These are phyloP conservation scores for Colletotrichum costaricense DNA, from an alignment of 2,329 filamentous ascomycete genomes.

Conservation along the genomic window DNA sequence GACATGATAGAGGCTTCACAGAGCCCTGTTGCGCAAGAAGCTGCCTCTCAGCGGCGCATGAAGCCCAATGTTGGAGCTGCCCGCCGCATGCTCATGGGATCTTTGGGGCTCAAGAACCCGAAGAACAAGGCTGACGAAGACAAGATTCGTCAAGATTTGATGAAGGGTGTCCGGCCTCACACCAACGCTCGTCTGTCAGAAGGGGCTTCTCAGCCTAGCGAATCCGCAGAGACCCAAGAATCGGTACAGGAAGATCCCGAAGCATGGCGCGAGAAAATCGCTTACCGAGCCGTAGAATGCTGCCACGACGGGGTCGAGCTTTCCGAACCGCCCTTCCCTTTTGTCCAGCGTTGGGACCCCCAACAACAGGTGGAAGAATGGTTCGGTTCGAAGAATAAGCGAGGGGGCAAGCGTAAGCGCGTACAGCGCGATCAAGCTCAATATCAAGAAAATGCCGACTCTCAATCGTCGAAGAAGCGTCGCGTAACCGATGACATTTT, in stretches of 20 bases:
- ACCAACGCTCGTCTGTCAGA: conserved; percentile 37
- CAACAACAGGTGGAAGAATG: conserved; percentile 67
- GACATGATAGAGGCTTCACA: not conserved
- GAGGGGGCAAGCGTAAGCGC: conserved; percentile 62
- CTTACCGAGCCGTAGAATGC: conserved; percentile 86
- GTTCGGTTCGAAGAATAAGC: conserved; percentile 47
- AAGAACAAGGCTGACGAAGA: conserved; percentile 77
- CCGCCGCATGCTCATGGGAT: conserved; percentile 76
- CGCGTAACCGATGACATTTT: conserved; percentile 10
- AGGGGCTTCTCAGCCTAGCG: conserved; percentile 26
- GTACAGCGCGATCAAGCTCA: conserved; percentile 53
- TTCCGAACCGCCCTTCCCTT: conserved; percentile 87
- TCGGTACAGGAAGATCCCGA: conserved; percentile 60
- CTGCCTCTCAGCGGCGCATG: conserved; percentile 44
- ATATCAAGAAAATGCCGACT: conserved; percentile 50
- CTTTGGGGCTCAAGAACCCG: conserved; percentile 76
- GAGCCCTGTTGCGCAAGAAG: not conserved
- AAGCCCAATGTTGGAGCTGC: conserved; percentile 67
- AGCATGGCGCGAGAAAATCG: conserved; percentile 80
- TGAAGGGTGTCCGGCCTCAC: conserved; percentile 60
- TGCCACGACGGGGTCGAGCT: conserved; percentile 75
- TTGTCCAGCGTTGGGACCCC: conserved; percentile 88
- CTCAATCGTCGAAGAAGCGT: conserved; percentile 31
- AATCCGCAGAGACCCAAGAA: conserved; percentile 15
- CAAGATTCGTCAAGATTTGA: conserved; percentile 68